Percentiles rank a stretch among this genome's conserved stretches.
Conservation (phyloP, 345 rosid species). For the Capsella bursapastoris region DNA sequence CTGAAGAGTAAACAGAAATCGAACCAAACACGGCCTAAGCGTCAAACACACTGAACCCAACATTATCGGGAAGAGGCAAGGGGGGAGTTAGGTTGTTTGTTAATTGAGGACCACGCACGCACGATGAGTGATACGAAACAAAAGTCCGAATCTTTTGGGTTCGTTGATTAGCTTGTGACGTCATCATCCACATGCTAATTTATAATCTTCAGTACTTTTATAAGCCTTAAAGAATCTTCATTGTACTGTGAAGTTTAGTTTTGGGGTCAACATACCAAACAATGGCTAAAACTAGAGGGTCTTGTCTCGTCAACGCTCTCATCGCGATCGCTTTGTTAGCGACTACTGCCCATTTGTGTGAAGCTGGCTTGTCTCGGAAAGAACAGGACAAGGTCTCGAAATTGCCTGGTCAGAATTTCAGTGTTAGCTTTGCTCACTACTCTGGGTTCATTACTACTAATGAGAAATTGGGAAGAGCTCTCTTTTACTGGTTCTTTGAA, state of each 20-base stretch:
- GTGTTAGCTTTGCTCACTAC: slow-evolving; percentile 70
- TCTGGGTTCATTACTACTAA: slow-evolving; percentile 78
- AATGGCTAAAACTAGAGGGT: slow-evolving; percentile 38
- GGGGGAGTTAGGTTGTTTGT: background rate
- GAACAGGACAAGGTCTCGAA: slow-evolving; percentile 60
- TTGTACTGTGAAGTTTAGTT: slow-evolving; percentile 1
- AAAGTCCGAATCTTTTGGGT: slow-evolving; percentile 26
- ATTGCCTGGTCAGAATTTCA: slow-evolving; percentile 75
- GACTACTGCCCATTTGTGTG: slow-evolving; percentile 37
- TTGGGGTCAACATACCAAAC: slow-evolving; percentile 1
- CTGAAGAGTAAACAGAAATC: background rate
- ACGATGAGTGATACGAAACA: slow-evolving; percentile 28
- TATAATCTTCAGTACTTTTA: background rate
- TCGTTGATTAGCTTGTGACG: slow-evolving; percentile 32
- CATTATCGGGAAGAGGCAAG: slow-evolving; percentile 5
- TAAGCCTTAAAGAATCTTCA: background rate
- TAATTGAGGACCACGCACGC: slow-evolving; percentile 31
- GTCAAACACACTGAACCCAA: background rate
- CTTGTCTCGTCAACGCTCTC: slow-evolving; percentile 35
- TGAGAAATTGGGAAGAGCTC: slow-evolving; percentile 66
- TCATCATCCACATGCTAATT: slow-evolving; percentile 30
- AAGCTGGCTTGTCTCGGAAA: slow-evolving; percentile 52
- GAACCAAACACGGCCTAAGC: background rate
- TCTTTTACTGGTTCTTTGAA: slow-evolving; percentile 88
- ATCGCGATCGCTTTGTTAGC: slow-evolving; percentile 31